These are phyloP conservation scores for Cryphonectria radicalis DNA, from an alignment of 2,329 filamentous ascomycete genomes.

Conservation along the genomic window DNA sequence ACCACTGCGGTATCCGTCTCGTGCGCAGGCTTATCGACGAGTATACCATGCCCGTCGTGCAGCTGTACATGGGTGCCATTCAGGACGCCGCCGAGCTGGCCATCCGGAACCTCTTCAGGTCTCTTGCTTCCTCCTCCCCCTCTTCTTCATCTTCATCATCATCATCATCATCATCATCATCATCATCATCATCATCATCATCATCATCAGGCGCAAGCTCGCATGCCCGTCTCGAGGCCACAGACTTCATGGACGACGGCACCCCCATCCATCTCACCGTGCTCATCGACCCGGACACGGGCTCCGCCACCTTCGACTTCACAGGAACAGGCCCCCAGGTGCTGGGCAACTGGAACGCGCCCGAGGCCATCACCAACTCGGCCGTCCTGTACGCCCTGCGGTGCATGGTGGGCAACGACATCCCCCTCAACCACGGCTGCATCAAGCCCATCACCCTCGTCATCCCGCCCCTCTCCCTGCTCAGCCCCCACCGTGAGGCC, in stretches of 20 bases:
- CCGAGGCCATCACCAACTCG: constrained; percentile 30
- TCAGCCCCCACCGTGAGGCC: constrained; percentile 35
- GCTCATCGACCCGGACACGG: constrained; percentile 35
- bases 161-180: too few species aligned
- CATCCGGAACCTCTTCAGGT: constrained; percentile 38
- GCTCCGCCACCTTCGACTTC: constrained; percentile 40
- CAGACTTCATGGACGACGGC: constrained; percentile 43
- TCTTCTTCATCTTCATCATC: too few species aligned
- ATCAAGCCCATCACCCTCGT: constrained; percentile 38
- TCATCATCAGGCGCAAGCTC: constrained; percentile 37
- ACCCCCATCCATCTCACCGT: constrained; percentile 40
- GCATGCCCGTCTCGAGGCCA: constrained; percentile 27
- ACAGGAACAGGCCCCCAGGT: constrained; percentile 39
- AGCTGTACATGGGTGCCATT: constrained; percentile 46
- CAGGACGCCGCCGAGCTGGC: constrained; percentile 46
- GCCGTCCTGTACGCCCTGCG: constrained; percentile 43
- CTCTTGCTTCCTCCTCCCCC: constrained; percentile 45
- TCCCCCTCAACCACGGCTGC: constrained; percentile 44
- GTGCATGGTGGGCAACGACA: constrained; percentile 39
- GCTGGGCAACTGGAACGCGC: constrained; percentile 41
- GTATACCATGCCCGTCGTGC: constrained; percentile 39
- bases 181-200: too few species aligned
- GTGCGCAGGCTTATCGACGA: constrained; percentile 41
- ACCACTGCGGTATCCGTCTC: constrained; percentile 44
- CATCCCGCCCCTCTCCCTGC: constrained; percentile 37